A percentile compares a stretch with the other conserved stretches of the same genome.
Conservation (phyloP, 139 green algal genomes). For the Chlamydomonas schloesseri region DNA sequence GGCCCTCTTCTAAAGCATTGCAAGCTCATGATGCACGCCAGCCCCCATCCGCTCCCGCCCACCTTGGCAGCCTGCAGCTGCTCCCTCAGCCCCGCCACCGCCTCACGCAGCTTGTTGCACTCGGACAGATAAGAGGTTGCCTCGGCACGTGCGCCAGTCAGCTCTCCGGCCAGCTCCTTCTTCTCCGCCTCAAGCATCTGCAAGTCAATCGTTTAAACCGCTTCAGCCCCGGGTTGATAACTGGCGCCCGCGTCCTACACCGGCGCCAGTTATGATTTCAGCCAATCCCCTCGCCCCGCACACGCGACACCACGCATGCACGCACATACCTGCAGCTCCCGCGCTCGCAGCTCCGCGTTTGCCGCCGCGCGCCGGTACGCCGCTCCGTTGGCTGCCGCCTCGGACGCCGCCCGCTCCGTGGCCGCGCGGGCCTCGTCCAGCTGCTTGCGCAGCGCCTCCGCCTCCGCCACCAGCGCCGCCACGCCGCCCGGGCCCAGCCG, state of each 20-base stretch:
- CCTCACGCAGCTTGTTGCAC: background rate
- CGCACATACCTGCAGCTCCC: slow-evolving; percentile 13
- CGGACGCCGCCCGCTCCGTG: background rate
- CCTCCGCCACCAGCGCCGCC: slow-evolving; percentile 14
- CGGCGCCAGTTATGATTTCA: no score
- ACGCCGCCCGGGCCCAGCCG: slow-evolving; percentile 26
- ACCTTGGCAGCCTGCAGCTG: slow-evolving; percentile 5
- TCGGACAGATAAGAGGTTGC: background rate
- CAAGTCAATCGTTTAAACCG: no score
- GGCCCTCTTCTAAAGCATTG: no score
- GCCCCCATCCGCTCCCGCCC: background rate
- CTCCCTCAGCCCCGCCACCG: background rate
- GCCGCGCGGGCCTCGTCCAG: slow-evolving; percentile 3
- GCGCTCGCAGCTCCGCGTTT: background rate
- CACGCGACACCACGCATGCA: no score
- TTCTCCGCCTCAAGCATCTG: background rate
- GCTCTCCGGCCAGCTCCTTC: background rate
- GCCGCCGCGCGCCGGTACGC: slow-evolving; percentile 2
- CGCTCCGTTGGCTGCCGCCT: background rate
- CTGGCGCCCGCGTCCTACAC: no score
- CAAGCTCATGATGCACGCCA: no score
- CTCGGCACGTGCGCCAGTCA: background rate
- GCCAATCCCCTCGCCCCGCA: no score
- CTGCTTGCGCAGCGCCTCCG: background rate
- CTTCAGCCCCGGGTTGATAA: no score